Conservation (phyloP, 768 basidiomycete species). For the Boletus vermiculosoides region DNA sequence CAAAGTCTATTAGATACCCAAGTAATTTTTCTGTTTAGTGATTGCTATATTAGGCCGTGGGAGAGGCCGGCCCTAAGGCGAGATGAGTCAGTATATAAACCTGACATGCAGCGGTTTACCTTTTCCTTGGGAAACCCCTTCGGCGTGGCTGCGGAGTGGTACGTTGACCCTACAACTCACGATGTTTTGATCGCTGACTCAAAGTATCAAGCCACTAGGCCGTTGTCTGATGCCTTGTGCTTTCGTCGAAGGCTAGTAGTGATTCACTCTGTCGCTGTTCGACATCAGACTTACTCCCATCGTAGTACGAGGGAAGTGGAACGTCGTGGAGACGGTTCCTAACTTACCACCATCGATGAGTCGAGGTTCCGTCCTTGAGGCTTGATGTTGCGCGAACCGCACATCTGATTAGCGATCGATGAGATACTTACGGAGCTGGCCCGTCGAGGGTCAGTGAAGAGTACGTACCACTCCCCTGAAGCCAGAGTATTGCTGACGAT, state of each 20-base stretch:
- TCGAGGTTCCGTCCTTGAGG: slow-evolving; percentile 1
- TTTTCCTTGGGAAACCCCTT: slow-evolving; percentile 34
- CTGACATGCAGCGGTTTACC: background rate
- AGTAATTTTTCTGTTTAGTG: background rate
- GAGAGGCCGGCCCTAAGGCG: slow-evolving; percentile 33
- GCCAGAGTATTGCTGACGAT: background rate
- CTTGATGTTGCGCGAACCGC: slow-evolving; percentile 6
- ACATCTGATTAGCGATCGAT: slow-evolving; percentile 17
- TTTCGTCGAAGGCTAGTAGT: slow-evolving; percentile 4
- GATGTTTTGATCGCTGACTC: slow-evolving; percentile 3
- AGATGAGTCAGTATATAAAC: slow-evolving; percentile 13
- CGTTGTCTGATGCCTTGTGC: slow-evolving; percentile 20
- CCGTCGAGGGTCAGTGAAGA: slow-evolving; percentile 22
- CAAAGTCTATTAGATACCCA: slow-evolving; percentile 1
- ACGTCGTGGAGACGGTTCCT: background rate
- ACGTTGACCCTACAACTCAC: background rate
- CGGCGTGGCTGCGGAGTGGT: slow-evolving; percentile 23
- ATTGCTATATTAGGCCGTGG: slow-evolving; percentile 18
- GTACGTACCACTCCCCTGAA: background rate
- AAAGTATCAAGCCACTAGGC: slow-evolving; percentile 7
- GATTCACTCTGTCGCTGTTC: background rate
- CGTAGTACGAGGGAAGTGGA: slow-evolving; percentile 5
- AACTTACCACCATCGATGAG: slow-evolving; percentile 10
- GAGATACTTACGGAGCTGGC: slow-evolving; percentile 20
- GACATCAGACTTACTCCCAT: background rate